Evolutionary conservation across 2,329 filamentous ascomycete genomes (phyloP).

Genomic region (Bipolaris sorokiniana): DNA sequence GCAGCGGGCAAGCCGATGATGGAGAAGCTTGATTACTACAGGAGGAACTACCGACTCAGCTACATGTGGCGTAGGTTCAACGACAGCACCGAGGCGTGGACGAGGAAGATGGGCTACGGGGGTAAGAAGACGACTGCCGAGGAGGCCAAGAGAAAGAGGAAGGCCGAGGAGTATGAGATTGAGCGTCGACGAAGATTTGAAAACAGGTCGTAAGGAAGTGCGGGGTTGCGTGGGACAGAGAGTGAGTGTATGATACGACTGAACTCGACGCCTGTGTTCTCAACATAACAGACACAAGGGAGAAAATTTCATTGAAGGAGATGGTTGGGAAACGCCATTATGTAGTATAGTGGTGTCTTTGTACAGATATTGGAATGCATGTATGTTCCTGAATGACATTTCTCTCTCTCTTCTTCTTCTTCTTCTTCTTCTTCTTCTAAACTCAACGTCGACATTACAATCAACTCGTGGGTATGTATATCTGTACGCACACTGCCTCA

Average conservation of each 20-base stretch:
- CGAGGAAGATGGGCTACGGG: constrained; percentile 25
- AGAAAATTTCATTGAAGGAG: not conserved
- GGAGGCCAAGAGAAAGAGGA: constrained; percentile 36
- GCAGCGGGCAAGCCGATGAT: constrained; percentile 24
- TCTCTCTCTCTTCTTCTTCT: too few relatives aligned
- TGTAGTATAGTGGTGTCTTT: constrained; percentile 9
- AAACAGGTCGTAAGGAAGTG: constrained; percentile 30
- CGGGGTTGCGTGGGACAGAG: not conserved
- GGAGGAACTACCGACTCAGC: constrained; percentile 33
- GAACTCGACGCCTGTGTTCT: constrained; percentile 19
- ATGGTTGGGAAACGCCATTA: not conserved
- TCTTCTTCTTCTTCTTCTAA: too few relatives aligned
- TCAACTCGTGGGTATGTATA: not conserved
- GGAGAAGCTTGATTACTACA: constrained; percentile 35
- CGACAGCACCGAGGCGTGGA: constrained; percentile 17
- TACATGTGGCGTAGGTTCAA: constrained; percentile 27
- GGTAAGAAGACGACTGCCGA: constrained; percentile 24
- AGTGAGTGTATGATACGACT: constrained; percentile 33
- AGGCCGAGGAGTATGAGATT: constrained; percentile 37
- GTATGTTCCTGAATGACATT: constrained; percentile 10
- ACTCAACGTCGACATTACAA: not conserved
- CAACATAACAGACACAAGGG: constrained; percentile 13
- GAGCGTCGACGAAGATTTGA: constrained; percentile 37
- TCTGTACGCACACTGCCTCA: not conserved
- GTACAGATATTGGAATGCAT: constrained; percentile 26